These are phyloP conservation scores for Sabuloglossum arenarium DNA, from an alignment of 495 filamentous ascomycete species.

Conservation along the genomic window DNA sequence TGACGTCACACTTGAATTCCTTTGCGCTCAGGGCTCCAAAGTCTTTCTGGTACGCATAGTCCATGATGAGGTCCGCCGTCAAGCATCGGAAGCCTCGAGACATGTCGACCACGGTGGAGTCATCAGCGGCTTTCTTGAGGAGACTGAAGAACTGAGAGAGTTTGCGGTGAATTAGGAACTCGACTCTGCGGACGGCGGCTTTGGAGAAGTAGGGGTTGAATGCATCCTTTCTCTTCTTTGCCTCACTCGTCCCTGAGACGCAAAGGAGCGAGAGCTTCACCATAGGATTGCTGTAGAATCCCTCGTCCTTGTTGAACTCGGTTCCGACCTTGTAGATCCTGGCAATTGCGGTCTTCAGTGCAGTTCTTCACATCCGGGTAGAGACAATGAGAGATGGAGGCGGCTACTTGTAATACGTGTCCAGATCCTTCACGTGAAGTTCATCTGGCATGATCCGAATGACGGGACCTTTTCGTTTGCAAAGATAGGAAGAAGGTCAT, in stretches of 20 bases:
- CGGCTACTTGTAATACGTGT: neutral
- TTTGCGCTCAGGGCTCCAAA: neutral
- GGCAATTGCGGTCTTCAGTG: too few species aligned
- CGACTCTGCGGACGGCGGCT: neutral
- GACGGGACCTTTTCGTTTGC: conserved; percentile 15
- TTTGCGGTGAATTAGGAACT: neutral
- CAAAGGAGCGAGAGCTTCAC: neutral
- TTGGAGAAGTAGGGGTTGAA: neutral
- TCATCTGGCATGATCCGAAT: conserved; percentile 21
- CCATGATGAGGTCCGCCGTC: neutral
- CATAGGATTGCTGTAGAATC: neutral
- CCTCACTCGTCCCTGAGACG: neutral
- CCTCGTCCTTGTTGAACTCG: neutral
- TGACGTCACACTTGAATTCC: neutral
- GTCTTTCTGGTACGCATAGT: neutral
- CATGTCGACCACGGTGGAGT: neutral
- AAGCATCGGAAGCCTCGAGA: neutral
- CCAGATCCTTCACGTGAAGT: conserved; percentile 21
- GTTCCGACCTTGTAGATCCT: neutral
- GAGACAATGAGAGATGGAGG: neutral
- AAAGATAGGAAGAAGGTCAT: too few species aligned
- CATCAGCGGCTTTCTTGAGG: neutral
- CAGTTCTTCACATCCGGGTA: neutral
- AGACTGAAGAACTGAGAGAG: neutral
- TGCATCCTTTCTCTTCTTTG: neutral